These are phyloP conservation scores for Chenopodium berlandieri DNA, from an alignment of 148 eudicot species.

Conservation along the genomic window DNA sequence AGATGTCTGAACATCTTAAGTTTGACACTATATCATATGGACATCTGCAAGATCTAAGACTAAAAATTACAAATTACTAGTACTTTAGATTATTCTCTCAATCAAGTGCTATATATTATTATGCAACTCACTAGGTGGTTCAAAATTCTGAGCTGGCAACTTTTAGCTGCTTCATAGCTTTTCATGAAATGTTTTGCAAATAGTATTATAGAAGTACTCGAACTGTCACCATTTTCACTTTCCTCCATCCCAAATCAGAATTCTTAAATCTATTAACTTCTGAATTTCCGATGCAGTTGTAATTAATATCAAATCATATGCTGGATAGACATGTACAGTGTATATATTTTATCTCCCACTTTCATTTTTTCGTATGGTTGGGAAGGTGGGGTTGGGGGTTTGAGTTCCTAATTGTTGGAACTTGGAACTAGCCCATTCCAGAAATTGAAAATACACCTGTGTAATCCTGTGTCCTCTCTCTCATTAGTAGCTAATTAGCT, in stretches of 20 bases:
- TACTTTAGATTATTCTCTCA: neutral
- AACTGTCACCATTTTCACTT: neutral
- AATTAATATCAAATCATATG: neutral
- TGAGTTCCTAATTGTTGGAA: neutral
- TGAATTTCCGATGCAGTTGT: neutral
- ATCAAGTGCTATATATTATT: neutral
- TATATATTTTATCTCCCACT: neutral
- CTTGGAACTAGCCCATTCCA: neutral
- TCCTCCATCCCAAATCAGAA: neutral
- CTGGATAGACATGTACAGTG: neutral
- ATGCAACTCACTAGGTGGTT: neutral
- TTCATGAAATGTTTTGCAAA: neutral
- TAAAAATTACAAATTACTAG: neutral
- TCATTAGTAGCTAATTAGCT: neutral
- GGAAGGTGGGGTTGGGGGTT: neutral
- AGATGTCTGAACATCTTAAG: neutral
- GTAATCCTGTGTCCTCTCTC: neutral
- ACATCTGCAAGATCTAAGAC: neutral
- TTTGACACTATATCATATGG: neutral
- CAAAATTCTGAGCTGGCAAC: neutral
- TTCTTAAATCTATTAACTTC: neutral
- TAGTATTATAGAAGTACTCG: neutral
- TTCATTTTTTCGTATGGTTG: neutral
- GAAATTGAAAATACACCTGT: neutral
- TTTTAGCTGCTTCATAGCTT: neutral